Conservation (phyloP, 768 basidiomycete species). For the Hebeloma cylindrosporum region DNA sequence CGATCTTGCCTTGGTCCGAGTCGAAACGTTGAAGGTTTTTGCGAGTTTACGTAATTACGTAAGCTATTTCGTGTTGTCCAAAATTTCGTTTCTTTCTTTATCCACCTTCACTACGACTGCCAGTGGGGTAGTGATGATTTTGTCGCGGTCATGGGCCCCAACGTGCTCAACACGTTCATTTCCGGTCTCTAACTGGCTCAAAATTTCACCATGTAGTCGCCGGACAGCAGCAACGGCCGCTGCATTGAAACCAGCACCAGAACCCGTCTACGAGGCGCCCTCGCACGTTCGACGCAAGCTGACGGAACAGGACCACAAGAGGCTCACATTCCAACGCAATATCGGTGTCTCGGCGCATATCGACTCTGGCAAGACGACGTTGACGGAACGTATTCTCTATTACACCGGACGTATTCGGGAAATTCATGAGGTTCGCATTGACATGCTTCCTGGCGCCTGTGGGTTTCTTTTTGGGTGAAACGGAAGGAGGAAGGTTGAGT, state of each 20-base stretch:
- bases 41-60: too few relatives aligned
- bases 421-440: slow-evolving; percentile 84
- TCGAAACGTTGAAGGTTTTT: too few relatives aligned
- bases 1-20: too few relatives aligned
- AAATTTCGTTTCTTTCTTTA: too few relatives aligned
- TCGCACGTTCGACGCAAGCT: slow-evolving; percentile 45
- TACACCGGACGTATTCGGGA: slow-evolving; percentile 95
- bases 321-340: slow-evolving; percentile 81
- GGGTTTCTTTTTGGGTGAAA: slow-evolving; percentile 2
- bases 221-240: slow-evolving; percentile 47
- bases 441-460: slow-evolving; percentile 19
- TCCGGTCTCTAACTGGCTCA: slow-evolving; percentile 18
- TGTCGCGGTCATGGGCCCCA: slow-evolving; percentile 27
- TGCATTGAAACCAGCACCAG: slow-evolving; percentile 36
- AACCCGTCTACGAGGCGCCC: slow-evolving; percentile 19
- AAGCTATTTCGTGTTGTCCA: too few relatives aligned
- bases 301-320: slow-evolving; percentile 61
- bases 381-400: slow-evolving; percentile 93
- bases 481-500: slow-evolving; percentile 1
- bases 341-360: slow-evolving; percentile 96
- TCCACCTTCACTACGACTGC: background rate
- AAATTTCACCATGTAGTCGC: slow-evolving; percentile 17
- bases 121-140: slow-evolving; percentile 20
- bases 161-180: slow-evolving; percentile 22
- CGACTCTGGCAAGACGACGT: slow-evolving; percentile 96